Percentiles rank a stretch among this genome's conserved stretches.
Conservation (phyloP, 1,284 basidiomycete species). For the Takashimella tepidaria region DNA sequence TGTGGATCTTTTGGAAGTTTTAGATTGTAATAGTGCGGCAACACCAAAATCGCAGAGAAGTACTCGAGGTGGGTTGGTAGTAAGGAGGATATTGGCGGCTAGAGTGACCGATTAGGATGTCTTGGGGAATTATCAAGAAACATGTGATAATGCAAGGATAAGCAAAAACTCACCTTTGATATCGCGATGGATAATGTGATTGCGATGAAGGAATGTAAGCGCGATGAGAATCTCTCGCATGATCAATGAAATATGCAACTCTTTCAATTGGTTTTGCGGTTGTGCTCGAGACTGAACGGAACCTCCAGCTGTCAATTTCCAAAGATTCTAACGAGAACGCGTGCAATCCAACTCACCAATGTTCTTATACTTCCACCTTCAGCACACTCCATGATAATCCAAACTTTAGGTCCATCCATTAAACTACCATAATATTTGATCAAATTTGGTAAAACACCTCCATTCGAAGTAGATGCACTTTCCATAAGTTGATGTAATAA, state of each 20-base stretch:
- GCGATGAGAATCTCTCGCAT: slow-evolving; percentile 82
- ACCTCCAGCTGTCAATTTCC: background rate
- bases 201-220: slow-evolving; percentile 82
- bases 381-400: slow-evolving; percentile 99
- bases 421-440: slow-evolving; percentile 95
- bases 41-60: slow-evolving; percentile 97
- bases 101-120: too few relatives aligned
- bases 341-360: slow-evolving; percentile 51
- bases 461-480: slow-evolving; percentile 45
- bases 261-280: slow-evolving; percentile 59
- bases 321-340: background rate
- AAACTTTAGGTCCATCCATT: slow-evolving; percentile 88
- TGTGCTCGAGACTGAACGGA: slow-evolving; percentile 77
- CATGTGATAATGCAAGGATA: background rate
- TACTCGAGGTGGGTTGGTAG: slow-evolving; percentile 70
- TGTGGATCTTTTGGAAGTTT: slow-evolving; percentile 85
- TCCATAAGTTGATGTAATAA: slow-evolving; percentile 74
- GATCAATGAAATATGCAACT: slow-evolving; percentile 83
- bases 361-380: slow-evolving; percentile 92
- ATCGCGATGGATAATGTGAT: slow-evolving; percentile 92
- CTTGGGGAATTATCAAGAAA: background rate
- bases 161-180: slow-evolving; percentile 61
- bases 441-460: slow-evolving; percentile 59
- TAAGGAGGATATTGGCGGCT: slow-evolving; percentile 90
- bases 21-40: slow-evolving; percentile 81